These are phyloP conservation scores for Colletotrichum kahawae DNA, from an alignment of 2,329 filamentous ascomycete species.

Conservation along the genomic window DNA sequence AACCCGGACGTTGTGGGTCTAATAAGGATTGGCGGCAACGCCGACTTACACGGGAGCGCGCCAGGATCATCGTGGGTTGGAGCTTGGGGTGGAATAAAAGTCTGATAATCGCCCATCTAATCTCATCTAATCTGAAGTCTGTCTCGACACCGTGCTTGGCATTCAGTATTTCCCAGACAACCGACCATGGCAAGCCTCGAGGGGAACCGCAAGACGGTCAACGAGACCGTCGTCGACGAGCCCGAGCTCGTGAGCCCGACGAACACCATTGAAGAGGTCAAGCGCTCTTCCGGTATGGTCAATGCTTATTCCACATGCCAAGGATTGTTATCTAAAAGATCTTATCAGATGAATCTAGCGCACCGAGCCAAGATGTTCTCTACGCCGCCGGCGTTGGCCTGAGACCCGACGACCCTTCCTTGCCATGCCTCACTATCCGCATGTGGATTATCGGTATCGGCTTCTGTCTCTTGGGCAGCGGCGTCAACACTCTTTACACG, in stretches of 20 bases:
- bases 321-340: neutral
- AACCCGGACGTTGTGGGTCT: neutral
- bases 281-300: neutral
- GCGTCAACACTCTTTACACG: slow-evolving; percentile 45
- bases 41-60: neutral
- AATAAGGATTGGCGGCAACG: neutral
- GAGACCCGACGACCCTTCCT: slow-evolving; percentile 28
- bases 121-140: slow-evolving; percentile 13
- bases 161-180: neutral
- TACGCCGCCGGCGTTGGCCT: slow-evolving; percentile 34
- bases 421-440: slow-evolving; percentile 40
- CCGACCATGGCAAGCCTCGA: neutral
- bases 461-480: slow-evolving; percentile 41
- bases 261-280: neutral
- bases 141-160: neutral
- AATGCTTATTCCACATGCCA: neutral
- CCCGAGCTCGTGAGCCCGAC: neutral
- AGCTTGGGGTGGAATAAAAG: neutral
- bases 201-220: neutral
- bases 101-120: neutral
- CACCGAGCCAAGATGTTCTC: slow-evolving; percentile 26
- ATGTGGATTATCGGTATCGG: slow-evolving; percentile 43
- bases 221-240: neutral
- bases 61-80: neutral
- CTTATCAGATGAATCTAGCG: slow-evolving; percentile 11